phyloP scores from a whole-genome alignment of 306 rosid genomes.

The Erythrophleum fordii region DNA sequence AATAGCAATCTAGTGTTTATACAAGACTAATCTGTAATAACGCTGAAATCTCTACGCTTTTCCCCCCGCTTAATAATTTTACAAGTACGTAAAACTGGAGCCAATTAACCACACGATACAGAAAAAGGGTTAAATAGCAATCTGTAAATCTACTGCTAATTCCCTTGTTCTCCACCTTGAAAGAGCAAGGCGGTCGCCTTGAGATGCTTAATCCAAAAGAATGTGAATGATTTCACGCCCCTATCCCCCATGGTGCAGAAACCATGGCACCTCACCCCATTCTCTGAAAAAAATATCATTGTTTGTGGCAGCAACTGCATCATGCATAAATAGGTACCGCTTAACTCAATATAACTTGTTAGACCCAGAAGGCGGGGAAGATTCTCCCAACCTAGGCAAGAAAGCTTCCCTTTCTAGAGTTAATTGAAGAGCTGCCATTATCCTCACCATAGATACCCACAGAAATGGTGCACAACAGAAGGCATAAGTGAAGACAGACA shows the following conservation, averaged over 20 bases:
- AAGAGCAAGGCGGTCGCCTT: neutral
- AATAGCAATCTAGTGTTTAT: slow-evolving; percentile 2
- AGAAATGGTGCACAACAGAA: slow-evolving; percentile 60
- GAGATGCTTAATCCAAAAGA: slow-evolving; percentile 13
- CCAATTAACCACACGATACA: neutral
- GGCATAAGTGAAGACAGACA: slow-evolving; percentile 66
- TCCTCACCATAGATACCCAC: slow-evolving; percentile 55
- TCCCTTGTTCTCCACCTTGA: neutral
- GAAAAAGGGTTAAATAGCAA: neutral
- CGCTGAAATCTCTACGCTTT: neutral
- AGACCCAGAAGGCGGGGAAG: slow-evolving; percentile 46
- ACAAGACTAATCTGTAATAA: neutral
- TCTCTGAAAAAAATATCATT: neutral
- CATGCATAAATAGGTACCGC: neutral
- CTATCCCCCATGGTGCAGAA: slow-evolving; percentile 10
- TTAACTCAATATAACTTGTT: slow-evolving; percentile 50
- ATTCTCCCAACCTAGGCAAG: slow-evolving; percentile 55
- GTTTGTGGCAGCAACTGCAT: neutral
- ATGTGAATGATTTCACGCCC: neutral
- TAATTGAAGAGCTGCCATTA: slow-evolving; percentile 55
- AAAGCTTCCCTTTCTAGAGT: slow-evolving; percentile 72
- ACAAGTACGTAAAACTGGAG: neutral
- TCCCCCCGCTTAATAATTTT: neutral
- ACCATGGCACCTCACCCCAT: neutral
- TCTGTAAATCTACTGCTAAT: neutral